A percentile compares a stretch with the other conserved stretches of the same genome.
Conservation (phyloP, 768 basidiomycete genomes). For the Boletus pseudopeckii region DNA sequence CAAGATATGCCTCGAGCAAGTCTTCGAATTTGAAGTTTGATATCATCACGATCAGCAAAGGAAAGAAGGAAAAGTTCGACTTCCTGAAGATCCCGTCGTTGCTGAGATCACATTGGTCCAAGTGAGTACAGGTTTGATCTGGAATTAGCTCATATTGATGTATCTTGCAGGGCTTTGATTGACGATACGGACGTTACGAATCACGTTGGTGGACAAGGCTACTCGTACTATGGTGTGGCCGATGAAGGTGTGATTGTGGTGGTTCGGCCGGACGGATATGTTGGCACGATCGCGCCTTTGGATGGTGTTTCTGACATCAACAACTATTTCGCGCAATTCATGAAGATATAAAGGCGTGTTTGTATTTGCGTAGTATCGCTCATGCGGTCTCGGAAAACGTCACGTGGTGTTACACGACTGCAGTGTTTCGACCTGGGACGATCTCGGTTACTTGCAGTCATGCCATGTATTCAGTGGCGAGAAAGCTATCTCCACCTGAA, state of each 20-base stretch:
- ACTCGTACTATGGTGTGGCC: conserved; percentile 47
- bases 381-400: neutral
- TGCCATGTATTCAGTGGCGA: neutral
- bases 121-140: conserved; percentile 27
- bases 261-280: conserved; percentile 47
- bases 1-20: conserved; percentile 17
- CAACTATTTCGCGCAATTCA: conserved; percentile 48
- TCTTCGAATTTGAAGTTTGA: conserved; percentile 31
- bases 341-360: conserved; percentile 11
- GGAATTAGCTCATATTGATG: neutral
- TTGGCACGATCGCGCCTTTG: conserved; percentile 54
- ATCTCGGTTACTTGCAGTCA: neutral
- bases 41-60: conserved; percentile 26
- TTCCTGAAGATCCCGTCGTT: conserved; percentile 31
- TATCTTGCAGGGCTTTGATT: conserved; percentile 48
- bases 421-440: neutral
- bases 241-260: conserved; percentile 27
- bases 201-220: conserved; percentile 50
- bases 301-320: conserved; percentile 35
- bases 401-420: neutral
- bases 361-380: neutral
- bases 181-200: conserved; percentile 52
- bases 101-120: conserved; percentile 41
- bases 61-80: conserved; percentile 33
- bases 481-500: neutral